A percentile compares a stretch with the other conserved stretches of the same genome.
phyloP scores from a whole-genome alignment of 441 rosid genomes.

The Bocquillonia castaneifolia region DNA sequence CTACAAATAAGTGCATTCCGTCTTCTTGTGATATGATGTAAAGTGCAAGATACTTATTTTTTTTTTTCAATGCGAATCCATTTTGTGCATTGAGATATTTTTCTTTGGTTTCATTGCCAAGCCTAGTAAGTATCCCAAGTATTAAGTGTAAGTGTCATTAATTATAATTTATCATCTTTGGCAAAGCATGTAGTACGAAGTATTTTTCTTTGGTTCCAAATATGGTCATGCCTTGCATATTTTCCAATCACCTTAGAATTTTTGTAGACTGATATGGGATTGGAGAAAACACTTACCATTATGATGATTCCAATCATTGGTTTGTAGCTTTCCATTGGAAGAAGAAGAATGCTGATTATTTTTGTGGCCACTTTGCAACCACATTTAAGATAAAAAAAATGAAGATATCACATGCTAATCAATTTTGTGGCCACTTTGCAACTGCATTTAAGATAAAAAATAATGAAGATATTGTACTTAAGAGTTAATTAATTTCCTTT shows the following conservation, averaged over 20 bases:
- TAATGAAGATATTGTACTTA: not conserved
- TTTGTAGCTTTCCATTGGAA: too few relatives aligned
- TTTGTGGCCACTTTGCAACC: too few relatives aligned
- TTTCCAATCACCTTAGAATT: not conserved
- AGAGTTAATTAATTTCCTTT: not conserved
- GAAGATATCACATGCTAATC: too few relatives aligned
- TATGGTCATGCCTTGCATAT: not conserved
- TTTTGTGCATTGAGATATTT: not conserved
- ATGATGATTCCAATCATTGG: not conserved
- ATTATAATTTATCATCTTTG: not conserved
- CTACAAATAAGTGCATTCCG: not conserved
- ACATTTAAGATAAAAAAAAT: too few relatives aligned
- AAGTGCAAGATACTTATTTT: not conserved
- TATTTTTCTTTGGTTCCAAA: not conserved
- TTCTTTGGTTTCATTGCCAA: not conserved
- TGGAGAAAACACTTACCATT: not conserved
- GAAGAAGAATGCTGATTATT: too few relatives aligned
- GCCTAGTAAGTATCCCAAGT: not conserved
- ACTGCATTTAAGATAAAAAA: too few relatives aligned
- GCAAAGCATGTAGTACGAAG: not conserved
- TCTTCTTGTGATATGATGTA: not conserved
- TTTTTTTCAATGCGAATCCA: not conserved
- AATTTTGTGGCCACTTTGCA: too few relatives aligned
- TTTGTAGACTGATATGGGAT: not conserved
- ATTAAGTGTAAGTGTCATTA: not conserved